Evolutionary conservation across 345 rosid species (phyloP).

Genomic region (Bruguiera sexangula): DNA sequence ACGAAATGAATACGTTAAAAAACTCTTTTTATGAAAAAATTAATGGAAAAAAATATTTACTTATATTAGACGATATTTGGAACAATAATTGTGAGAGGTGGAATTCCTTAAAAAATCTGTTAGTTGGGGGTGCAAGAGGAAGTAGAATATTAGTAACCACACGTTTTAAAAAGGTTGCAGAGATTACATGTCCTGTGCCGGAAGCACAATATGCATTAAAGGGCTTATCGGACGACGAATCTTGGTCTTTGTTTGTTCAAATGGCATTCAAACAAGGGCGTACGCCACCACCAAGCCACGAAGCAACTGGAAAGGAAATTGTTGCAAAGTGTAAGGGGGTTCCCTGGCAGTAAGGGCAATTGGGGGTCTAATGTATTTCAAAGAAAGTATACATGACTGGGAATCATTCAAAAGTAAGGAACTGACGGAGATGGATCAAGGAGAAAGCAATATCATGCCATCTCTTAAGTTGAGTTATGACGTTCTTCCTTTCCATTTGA

Average conservation of each 20-base stretch:
- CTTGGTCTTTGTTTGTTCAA: constrained; percentile 23
- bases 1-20: no score
- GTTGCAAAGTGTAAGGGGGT: constrained; percentile 11
- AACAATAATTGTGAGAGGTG: no score
- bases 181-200: background rate
- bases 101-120: no score
- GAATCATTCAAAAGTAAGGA: background rate
- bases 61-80: no score
- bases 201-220: constrained; percentile 3
- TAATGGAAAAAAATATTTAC: no score
- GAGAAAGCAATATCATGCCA: background rate
- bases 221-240: constrained; percentile 2
- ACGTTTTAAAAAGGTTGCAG: no score
- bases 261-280: constrained; percentile 12
- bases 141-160: no score
- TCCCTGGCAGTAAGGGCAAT: constrained; percentile 18
- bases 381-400: constrained; percentile 19
- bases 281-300: background rate
- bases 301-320: constrained; percentile 10
- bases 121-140: no score
- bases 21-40: no score
- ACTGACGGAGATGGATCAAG: background rate
- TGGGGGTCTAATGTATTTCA: constrained; percentile 5
- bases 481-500: constrained; percentile 23
- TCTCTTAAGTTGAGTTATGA: constrained; percentile 26